Conservation (phyloP, 441 rosid species). For the Brassica balearica region DNA sequence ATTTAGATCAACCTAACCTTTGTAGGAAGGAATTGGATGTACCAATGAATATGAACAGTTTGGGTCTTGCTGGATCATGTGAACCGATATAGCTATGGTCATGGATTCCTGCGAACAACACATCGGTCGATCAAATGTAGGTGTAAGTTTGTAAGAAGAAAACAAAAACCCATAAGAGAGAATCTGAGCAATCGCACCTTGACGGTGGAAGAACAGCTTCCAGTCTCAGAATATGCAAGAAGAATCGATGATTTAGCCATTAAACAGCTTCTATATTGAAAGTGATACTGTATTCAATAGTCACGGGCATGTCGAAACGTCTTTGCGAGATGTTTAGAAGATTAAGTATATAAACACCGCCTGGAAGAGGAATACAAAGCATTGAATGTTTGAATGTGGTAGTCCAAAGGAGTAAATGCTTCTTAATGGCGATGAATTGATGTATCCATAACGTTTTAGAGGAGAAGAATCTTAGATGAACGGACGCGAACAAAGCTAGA, state of each 20-base stretch:
- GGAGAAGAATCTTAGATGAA: background rate
- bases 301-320: too few species aligned
- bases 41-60: constrained; percentile 31
- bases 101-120: constrained; percentile 47
- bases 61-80: constrained; percentile 54
- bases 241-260: too few species aligned
- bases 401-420: background rate
- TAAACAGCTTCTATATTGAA: too few species aligned
- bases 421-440: background rate
- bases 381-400: background rate
- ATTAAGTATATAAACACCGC: background rate
- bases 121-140: background rate
- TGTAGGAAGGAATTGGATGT: constrained; percentile 40
- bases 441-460: background rate
- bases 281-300: too few species aligned
- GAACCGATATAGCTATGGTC: constrained; percentile 49
- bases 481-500: background rate
- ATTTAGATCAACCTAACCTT: constrained; percentile 33
- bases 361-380: background rate
- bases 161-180: background rate
- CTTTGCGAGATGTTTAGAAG: background rate
- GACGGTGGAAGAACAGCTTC: too few species aligned
- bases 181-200: background rate
- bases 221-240: too few species aligned
- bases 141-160: background rate